phyloP scores from a whole-genome alignment of 1,284 basidiomycete species.

The Serendipita sp. region DNA sequence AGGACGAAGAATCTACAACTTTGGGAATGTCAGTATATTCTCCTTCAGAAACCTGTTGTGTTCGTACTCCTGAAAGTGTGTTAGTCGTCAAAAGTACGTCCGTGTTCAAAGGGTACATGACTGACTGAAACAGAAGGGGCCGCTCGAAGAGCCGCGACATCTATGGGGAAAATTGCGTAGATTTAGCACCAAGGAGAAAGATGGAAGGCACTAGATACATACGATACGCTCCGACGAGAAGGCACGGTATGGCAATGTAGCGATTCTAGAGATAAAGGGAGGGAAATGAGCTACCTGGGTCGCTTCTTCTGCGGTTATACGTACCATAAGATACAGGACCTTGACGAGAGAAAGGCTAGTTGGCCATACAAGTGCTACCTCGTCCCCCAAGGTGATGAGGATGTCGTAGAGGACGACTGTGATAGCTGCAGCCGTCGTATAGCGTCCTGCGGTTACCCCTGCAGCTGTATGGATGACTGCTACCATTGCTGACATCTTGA shows the following conservation, averaged over 20 bases:
- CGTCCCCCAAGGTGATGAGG: not conserved
- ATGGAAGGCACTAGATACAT: not conserved
- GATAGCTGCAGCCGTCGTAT: not conserved
- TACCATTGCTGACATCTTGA: no score
- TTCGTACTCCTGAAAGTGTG: not conserved
- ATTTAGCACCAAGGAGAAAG: not conserved
- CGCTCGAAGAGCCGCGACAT: not conserved
- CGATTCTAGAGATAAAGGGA: not conserved
- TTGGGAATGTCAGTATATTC: not conserved
- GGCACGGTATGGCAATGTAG: not conserved
- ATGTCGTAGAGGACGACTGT: conserved; percentile 2
- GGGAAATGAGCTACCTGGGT: not conserved
- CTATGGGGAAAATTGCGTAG: not conserved
- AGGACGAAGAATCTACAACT: conserved; percentile 2
- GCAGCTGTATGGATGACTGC: no score
- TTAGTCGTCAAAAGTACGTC: not conserved
- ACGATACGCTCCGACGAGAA: not conserved
- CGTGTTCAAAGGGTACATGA: not conserved
- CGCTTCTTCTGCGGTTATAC: not conserved
- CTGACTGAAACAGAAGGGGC: not conserved
- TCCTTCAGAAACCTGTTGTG: not conserved
- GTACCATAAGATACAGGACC: not conserved
- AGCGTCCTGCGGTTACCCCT: not conserved
- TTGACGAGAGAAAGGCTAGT: not conserved
- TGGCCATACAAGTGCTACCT: not conserved